These are phyloP conservation scores for Zancudomyces culisetae DNA, from an alignment of 371 early-diverging fungal species.

Conservation along the genomic window DNA sequence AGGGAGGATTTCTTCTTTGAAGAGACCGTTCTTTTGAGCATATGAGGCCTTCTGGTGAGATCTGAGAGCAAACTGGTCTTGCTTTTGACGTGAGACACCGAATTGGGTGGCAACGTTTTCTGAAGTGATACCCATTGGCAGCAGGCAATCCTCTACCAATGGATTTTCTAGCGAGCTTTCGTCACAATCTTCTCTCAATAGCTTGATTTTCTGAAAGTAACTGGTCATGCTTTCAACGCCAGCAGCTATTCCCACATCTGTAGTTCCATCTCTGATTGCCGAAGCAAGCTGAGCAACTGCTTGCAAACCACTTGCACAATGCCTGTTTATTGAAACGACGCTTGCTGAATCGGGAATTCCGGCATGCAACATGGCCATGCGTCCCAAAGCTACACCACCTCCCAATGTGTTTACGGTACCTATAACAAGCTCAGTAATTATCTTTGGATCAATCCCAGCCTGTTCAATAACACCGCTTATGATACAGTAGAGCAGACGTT, in stretches of 20 bases:
- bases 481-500: conserved; percentile 69
- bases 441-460: conserved; percentile 65
- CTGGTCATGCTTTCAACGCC: conserved; percentile 97
- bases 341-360: conserved; percentile 75
- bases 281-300: conserved; percentile 77
- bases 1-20: conserved; percentile 84
- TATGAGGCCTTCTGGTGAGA: conserved; percentile 26
- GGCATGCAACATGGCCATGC: conserved; percentile 90
- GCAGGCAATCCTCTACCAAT: conserved; percentile 61
- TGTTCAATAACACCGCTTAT: conserved; percentile 62
- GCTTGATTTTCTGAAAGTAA: conserved; percentile 47
- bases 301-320: conserved; percentile 93
- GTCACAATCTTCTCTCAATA: conserved; percentile 51
- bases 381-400: conserved; percentile 82
- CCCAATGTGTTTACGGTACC: conserved; percentile 87
- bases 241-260: conserved; percentile 91
- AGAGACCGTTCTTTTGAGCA: conserved; percentile 81
- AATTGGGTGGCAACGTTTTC: conserved; percentile 88
- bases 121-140: conserved; percentile 86
- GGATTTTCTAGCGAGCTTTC: conserved; percentile 42
- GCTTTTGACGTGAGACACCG: conserved; percentile 51
- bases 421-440: conserved; percentile 86
- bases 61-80: conserved; percentile 73
- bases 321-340: conserved; percentile 83
- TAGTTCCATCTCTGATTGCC: conserved; percentile 77